These are phyloP conservation scores for Phytophthora citrophthora DNA, from an alignment of 352 stramenopile genomes.

Conservation along the genomic window DNA sequence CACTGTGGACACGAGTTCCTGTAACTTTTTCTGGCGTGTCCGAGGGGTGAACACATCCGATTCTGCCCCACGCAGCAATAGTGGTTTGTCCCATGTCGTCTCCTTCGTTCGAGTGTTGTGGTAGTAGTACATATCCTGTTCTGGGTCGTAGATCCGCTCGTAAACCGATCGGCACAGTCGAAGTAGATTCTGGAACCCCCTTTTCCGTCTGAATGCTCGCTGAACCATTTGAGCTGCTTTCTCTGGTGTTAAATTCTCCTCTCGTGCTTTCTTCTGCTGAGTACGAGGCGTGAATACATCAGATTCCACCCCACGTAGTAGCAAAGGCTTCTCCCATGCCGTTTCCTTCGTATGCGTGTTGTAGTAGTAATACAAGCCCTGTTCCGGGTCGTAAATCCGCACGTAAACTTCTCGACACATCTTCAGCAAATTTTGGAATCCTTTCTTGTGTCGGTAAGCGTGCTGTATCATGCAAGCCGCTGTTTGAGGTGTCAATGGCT, in stretches of 20 bases:
- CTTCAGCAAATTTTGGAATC: slow-evolving; percentile 50
- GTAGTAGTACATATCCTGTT: slow-evolving; percentile 66
- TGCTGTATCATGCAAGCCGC: slow-evolving; percentile 68
- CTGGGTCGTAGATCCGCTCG: slow-evolving; percentile 72
- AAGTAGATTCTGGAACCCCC: slow-evolving; percentile 54
- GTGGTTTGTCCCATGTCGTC: slow-evolving; percentile 72
- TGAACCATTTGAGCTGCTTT: slow-evolving; percentile 66
- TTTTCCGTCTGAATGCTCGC: slow-evolving; percentile 51
- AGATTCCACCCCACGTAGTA: slow-evolving; percentile 45
- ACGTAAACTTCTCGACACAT: slow-evolving; percentile 68
- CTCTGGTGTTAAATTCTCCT: slow-evolving; percentile 32
- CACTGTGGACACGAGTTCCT: slow-evolving; percentile 22
- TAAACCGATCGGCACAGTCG: slow-evolving; percentile 60
- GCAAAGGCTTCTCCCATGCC: slow-evolving; percentile 68
- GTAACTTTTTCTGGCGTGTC: slow-evolving; percentile 47
- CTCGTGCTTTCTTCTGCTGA: slow-evolving; percentile 10
- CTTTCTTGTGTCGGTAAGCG: slow-evolving; percentile 49
- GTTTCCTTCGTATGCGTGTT: slow-evolving; percentile 78
- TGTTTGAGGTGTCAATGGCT: slow-evolving; percentile 38
- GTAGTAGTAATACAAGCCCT: slow-evolving; percentile 75
- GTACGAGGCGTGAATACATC: slow-evolving; percentile 57
- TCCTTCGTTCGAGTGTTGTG: slow-evolving; percentile 80
- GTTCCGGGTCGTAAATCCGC: slow-evolving; percentile 66
- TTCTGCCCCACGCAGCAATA: slow-evolving; percentile 42
- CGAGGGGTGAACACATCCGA: slow-evolving; percentile 62